Conservation (phyloP, 1,284 basidiomycete species). For the Leccinum fallax region DNA sequence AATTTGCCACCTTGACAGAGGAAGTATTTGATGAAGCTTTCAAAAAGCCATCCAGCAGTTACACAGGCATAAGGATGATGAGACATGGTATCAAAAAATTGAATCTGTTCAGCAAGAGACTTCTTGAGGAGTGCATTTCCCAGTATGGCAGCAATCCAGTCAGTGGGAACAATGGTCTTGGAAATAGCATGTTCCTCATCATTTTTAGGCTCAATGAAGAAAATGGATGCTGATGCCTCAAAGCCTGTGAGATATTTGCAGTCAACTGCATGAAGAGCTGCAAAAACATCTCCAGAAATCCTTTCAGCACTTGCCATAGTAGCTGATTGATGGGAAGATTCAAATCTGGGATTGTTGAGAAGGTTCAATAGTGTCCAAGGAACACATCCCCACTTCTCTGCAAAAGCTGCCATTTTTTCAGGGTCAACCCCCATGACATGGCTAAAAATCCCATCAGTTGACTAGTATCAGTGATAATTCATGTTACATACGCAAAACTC, state of each 20-base stretch:
- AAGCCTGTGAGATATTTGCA: not conserved
- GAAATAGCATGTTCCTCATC: not conserved
- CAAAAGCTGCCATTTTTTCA: not conserved
- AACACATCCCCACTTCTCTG: not conserved
- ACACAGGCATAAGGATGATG: not conserved
- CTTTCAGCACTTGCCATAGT: not conserved
- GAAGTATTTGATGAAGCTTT: not conserved
- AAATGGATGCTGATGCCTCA: not conserved
- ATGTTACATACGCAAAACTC: not conserved
- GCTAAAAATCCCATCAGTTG: not conserved
- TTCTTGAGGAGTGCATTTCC: not conserved
- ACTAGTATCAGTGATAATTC: not conserved
- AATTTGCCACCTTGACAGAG: not conserved
- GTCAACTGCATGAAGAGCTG: not conserved
- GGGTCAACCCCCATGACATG: not conserved
- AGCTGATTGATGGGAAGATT: not conserved
- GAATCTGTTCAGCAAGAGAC: not conserved
- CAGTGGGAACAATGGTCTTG: not conserved
- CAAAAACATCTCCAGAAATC: not conserved
- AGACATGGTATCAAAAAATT: not conserved
- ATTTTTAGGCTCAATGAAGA: not conserved
- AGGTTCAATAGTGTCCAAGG: not conserved
- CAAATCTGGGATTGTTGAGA: not conserved
- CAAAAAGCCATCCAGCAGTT: not conserved
- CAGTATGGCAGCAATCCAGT: not conserved